Conservation (phyloP, 2,329 filamentous ascomycete genomes). For the Sporothrix brasiliensis region DNA sequence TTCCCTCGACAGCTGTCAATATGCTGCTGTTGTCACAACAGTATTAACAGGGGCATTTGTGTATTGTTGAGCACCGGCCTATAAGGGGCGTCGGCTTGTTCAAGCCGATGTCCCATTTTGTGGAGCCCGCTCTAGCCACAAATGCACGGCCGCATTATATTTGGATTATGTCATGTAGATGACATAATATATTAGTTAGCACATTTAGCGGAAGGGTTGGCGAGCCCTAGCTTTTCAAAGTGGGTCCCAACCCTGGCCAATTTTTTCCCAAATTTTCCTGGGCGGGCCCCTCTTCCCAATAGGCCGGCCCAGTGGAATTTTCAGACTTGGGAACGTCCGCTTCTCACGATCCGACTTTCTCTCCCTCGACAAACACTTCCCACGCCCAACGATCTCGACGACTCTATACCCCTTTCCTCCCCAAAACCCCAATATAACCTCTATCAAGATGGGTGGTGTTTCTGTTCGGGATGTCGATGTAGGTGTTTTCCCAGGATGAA, state of each 20-base stretch:
- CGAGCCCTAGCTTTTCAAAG: constrained; percentile 24
- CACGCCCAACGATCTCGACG: constrained; percentile 25
- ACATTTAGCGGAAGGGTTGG: constrained; percentile 14
- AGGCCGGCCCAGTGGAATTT: not conserved
- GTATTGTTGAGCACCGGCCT: constrained; percentile 8
- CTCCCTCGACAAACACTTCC: constrained; percentile 31
- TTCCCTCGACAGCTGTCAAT: not conserved
- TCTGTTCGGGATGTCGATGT: constrained; percentile 85
- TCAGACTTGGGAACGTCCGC: not conserved
- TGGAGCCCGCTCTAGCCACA: constrained; percentile 12
- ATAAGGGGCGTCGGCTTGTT: constrained; percentile 27
- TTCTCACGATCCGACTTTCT: constrained; percentile 9
- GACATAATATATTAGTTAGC: constrained; percentile 4
- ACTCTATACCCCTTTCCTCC: constrained; percentile 20
- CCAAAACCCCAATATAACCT: constrained; percentile 32
- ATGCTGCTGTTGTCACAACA: not conserved
- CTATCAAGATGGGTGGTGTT: constrained; percentile 72
- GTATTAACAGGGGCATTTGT: not conserved
- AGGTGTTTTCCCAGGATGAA: constrained; percentile 50
- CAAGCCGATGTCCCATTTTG: constrained; percentile 21
- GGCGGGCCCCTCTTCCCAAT: constrained; percentile 15
- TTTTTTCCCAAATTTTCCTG: constrained; percentile 21
- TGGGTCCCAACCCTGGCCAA: not conserved
- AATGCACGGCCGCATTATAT: constrained; percentile 5
- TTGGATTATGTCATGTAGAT: not conserved